These are phyloP conservation scores for Pezicula radicicola DNA, from an alignment of 2,329 filamentous ascomycete genomes.

Conservation along the genomic window DNA sequence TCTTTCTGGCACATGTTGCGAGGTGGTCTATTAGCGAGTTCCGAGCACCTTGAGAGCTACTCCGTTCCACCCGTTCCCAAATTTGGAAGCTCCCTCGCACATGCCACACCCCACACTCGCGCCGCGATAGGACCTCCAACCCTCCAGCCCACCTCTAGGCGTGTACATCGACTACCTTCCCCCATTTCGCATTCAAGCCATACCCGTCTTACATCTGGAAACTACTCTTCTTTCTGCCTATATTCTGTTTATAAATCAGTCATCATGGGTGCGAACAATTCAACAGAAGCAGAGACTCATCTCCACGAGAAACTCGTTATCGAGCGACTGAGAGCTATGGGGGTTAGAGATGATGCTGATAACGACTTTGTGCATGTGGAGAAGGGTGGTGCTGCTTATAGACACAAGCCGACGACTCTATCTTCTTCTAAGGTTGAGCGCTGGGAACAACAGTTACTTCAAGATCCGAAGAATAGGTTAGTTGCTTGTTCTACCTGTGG, in stretches of 20 bases:
- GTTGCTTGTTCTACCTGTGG: slow-evolving; percentile 1
- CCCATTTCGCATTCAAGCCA: too few species aligned
- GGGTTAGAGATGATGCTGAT: slow-evolving; percentile 37
- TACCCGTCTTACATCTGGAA: too few species aligned
- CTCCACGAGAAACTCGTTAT: slow-evolving; percentile 38
- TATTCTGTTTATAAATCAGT: neutral
- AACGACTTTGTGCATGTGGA: slow-evolving; percentile 52
- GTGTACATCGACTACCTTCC: too few species aligned
- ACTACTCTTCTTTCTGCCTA: too few species aligned
- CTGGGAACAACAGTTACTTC: slow-evolving; percentile 61
- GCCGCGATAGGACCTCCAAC: neutral
- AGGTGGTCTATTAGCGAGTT: neutral
- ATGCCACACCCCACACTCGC: neutral
- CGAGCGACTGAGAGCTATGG: slow-evolving; percentile 41
- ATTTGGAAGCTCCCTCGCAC: neutral
- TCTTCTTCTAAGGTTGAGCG: slow-evolving; percentile 47
- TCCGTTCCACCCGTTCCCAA: neutral
- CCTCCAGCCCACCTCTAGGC: neutral
- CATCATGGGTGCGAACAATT: slow-evolving; percentile 25
- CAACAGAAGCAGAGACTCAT: slow-evolving; percentile 6
- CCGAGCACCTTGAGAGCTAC: neutral
- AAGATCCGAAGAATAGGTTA: slow-evolving; percentile 64
- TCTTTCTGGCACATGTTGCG: neutral
- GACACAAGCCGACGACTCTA: slow-evolving; percentile 32
- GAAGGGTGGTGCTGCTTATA: slow-evolving; percentile 37